Base-by-base conservation (phyloP, 2,329 filamentous ascomycete genomes). In the Colletotrichum zoysiae region DNA sequence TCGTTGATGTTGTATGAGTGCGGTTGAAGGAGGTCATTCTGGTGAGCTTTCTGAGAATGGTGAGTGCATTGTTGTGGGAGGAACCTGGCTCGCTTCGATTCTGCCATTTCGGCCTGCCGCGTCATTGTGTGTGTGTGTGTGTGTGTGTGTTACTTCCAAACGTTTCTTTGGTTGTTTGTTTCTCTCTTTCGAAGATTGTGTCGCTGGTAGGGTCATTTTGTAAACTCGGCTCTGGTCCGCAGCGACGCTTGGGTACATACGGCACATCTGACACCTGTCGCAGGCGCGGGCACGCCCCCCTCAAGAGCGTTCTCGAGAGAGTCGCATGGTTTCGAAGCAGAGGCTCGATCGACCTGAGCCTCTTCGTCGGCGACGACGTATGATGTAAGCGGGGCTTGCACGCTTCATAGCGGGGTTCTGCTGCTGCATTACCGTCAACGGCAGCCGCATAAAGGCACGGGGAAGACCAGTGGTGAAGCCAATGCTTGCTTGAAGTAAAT, bases 1-100 rank as follows among this genome's bases (percentile, higher is more conserved):
- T 71, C 69, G 20, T 71, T 69, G 23, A 71, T 69, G 40, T 71
- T 71, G 40, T 60, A 48, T 20, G 65, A 64, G 4, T 58, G 65
- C 11, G 69, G 18, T 30, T 55, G 51, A 26, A n/a, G 8, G 2
- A 14, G 8, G 2, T 71, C 65, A n/a, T 71, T 11, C 6, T 60
- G 62, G 23, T 30, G 55, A 11, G 18, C 11, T 20, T 61, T 67
- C 26, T 23, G 50, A 14, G 59, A 58, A 53, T 70, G 62, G 33
- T 71, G 65, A 23, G 46, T 53, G 20, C 69, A 71, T 20, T 35
- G 65, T 42, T 53, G 59, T 23, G 59, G 69, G n/a, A 58, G 40
- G 38, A 35, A 51, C 38, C 30, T 64, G 33, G 65, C 16, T 48
- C 65, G 59, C 35, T 69, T 57, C 20, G 26, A 20, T 42, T 71